phyloP scores from a whole-genome alignment of 108 stramenopile genomes.

The Cyclotella atomus region DNA sequence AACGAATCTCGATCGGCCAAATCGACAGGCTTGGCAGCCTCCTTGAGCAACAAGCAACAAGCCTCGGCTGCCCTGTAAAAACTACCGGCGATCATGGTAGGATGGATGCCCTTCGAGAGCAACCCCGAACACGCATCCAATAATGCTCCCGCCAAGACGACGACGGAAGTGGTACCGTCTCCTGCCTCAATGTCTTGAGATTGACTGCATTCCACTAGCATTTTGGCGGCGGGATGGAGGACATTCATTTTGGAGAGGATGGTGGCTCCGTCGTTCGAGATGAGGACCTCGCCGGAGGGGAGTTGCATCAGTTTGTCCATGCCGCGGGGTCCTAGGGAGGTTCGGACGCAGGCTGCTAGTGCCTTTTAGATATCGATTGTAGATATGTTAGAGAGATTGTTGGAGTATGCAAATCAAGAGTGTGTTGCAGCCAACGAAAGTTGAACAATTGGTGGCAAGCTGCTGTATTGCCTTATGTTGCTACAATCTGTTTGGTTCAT shows the following conservation, averaged over 20 bases:
- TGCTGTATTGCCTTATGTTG: neutral
- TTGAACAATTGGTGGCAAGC: neutral
- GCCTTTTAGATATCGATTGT: constrained; percentile 59
- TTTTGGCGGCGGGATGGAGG: constrained; percentile 98
- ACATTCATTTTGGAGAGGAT: constrained; percentile 97
- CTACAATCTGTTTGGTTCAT: no score
- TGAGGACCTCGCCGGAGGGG: constrained; percentile 94
- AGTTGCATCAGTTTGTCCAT: constrained; percentile 99
- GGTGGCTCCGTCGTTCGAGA: constrained; percentile 99
- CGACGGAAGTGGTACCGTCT: constrained; percentile 95
- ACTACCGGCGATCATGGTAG: constrained; percentile 91
- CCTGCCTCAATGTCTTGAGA: constrained; percentile 99
- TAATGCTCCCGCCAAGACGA: constrained; percentile 97
- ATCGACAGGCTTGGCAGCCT: constrained; percentile 79
- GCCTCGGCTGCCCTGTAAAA: constrained; percentile 85
- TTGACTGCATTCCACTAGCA: constrained; percentile 97
- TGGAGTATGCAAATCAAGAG: neutral
- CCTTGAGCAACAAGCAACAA: constrained; percentile 66
- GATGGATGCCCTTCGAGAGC: constrained; percentile 94
- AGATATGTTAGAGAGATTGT: neutral
- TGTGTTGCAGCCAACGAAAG: neutral
- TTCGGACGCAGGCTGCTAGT: constrained; percentile 96
- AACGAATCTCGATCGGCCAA: constrained; percentile 85
- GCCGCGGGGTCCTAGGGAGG: constrained; percentile 96
- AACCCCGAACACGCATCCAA: constrained; percentile 90